phyloP scores from a whole-genome alignment of 805 yeast genomes.

The Priceomyces fermenticarens region DNA sequence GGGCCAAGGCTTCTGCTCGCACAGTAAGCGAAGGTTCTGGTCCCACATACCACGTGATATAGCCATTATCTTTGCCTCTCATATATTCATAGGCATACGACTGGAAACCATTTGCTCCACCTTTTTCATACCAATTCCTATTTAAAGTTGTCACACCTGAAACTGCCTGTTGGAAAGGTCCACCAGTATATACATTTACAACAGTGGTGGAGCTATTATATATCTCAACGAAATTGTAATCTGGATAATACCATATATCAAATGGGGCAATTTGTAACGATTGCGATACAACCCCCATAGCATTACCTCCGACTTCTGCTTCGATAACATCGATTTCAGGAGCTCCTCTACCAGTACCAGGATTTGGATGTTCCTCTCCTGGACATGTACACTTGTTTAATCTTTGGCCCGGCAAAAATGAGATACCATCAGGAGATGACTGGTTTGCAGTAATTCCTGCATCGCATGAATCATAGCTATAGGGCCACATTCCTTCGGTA shows the following conservation, averaged over 20 bases:
- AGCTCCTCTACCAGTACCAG: constrained; percentile 88
- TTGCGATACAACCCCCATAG: constrained; percentile 74
- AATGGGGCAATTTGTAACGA: constrained; percentile 88
- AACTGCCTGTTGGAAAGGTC: constrained; percentile 89
- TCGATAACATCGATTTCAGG: constrained; percentile 92
- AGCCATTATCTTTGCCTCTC: constrained; percentile 14
- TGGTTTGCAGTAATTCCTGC: constrained; percentile 97
- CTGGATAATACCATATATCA: constrained; percentile 92
- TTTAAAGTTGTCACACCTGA: constrained; percentile 78
- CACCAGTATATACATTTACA: constrained; percentile 87
- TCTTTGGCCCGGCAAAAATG: constrained; percentile 82
- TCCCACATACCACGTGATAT: constrained; percentile 9
- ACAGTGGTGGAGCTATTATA: constrained; percentile 64
- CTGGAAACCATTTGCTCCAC: constrained; percentile 57
- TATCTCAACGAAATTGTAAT: constrained; percentile 72
- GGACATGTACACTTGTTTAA: constrained; percentile 75
- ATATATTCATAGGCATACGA: constrained; percentile 48
- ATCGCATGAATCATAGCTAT: constrained; percentile 81
- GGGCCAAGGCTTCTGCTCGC: constrained; percentile 42
- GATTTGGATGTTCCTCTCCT: constrained; percentile 84
- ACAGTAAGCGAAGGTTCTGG: constrained; percentile 39
- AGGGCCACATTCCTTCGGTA: constrained; percentile 95
- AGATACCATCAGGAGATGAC: constrained; percentile 84
- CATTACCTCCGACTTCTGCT: constrained; percentile 58
- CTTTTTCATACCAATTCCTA: constrained; percentile 73